These are phyloP conservation scores for Simplicillium sp. DNA, from an alignment of 2,329 filamentous ascomycete genomes.

Conservation along the genomic window DNA sequence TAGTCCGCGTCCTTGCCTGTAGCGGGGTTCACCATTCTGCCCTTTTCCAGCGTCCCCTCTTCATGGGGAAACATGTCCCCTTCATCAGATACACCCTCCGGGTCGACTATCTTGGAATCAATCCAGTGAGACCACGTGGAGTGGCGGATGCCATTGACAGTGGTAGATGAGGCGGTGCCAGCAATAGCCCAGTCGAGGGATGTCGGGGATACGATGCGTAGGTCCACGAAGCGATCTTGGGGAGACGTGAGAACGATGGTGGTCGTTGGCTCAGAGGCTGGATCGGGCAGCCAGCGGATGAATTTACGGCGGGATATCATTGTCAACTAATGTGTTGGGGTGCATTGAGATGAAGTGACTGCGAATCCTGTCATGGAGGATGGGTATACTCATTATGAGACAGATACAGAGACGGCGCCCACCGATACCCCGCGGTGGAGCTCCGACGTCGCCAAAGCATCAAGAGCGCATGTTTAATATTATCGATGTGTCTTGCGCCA, in stretches of 20 bases:
- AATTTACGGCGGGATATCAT: conserved; percentile 48
- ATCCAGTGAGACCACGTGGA: conserved; percentile 50
- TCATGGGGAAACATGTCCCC: conserved; percentile 42
- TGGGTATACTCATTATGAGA: too few species aligned
- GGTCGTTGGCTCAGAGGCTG: conserved; percentile 48
- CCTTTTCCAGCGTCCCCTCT: conserved; percentile 42
- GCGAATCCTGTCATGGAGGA: too few species aligned
- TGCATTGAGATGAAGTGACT: too few species aligned
- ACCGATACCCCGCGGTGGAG: too few species aligned
- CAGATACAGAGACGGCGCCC: too few species aligned
- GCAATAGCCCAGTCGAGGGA: conserved; percentile 58
- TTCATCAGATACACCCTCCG: conserved; percentile 36
- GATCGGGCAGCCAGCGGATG: conserved; percentile 47
- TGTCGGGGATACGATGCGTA: conserved; percentile 6
- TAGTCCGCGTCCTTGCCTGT: conserved; percentile 44
- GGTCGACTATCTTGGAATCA: conserved; percentile 36
- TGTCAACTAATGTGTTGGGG: conserved; percentile 20
- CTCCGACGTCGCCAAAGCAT: too few species aligned
- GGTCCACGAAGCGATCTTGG: conserved; percentile 47
- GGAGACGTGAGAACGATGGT: conserved; percentile 57
- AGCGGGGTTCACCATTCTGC: conserved; percentile 48
- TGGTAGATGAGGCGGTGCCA: conserved; percentile 36
- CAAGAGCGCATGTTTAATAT: too few species aligned
- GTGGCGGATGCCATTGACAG: conserved; percentile 20
- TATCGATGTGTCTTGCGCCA: too few species aligned